These are phyloP conservation scores for Entomortierella lignicola DNA, from an alignment of 192 early-diverging fungal species.

Conservation along the genomic window DNA sequence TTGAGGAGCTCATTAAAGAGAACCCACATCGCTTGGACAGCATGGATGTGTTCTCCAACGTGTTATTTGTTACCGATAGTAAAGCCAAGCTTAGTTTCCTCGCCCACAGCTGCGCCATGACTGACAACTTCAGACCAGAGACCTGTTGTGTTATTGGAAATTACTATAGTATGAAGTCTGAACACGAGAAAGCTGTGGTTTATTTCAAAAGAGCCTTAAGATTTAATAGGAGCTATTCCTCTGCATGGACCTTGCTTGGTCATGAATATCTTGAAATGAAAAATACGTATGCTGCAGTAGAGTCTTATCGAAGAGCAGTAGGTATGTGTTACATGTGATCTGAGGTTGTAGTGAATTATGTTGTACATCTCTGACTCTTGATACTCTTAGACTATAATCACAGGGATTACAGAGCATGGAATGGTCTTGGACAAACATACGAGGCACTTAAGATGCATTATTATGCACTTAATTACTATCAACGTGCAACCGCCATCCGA, in stretches of 20 bases:
- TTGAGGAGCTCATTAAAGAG: slow-evolving; percentile 72
- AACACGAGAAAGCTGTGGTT: slow-evolving; percentile 87
- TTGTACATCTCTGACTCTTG: not conserved
- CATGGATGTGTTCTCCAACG: slow-evolving; percentile 88
- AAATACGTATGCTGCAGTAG: slow-evolving; percentile 88
- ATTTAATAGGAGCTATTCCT: slow-evolving; percentile 78
- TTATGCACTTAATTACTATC: slow-evolving; percentile 86
- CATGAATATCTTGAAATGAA: slow-evolving; percentile 96
- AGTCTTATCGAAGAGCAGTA: slow-evolving; percentile 87
- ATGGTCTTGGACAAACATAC: slow-evolving; percentile 91
- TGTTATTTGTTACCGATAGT: slow-evolving; percentile 84
- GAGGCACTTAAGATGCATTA: slow-evolving; percentile 86
- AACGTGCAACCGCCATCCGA: slow-evolving; percentile 76
- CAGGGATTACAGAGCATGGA: slow-evolving; percentile 91
- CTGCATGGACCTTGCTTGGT: slow-evolving; percentile 94
- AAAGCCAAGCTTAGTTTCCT: slow-evolving; percentile 77
- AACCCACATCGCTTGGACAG: slow-evolving; percentile 87
- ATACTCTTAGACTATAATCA: slow-evolving; percentile 70
- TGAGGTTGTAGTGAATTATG: not conserved
- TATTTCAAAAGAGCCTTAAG: slow-evolving; percentile 89
- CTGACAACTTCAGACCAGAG: slow-evolving; percentile 88
- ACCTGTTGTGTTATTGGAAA: slow-evolving; percentile 90
- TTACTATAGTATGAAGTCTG: slow-evolving; percentile 85
- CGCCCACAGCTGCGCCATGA: slow-evolving; percentile 74
- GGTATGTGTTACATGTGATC: slow-evolving; percentile 56